Conservation (phyloP, 495 filamentous ascomycete genomes). For the Cryomyces antarcticus region DNA sequence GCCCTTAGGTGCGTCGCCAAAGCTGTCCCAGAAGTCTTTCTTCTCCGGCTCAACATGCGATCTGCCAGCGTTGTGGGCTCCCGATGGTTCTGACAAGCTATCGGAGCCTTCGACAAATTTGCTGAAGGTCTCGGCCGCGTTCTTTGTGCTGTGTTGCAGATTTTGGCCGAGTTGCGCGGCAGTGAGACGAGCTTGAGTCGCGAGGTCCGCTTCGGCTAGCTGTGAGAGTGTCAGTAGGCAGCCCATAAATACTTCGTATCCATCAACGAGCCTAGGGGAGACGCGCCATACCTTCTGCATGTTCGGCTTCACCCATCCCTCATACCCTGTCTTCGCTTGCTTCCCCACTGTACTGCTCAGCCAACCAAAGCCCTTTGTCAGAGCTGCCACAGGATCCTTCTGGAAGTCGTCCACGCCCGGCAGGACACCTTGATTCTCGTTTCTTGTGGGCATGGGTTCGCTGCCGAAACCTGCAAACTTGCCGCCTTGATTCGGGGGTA, state of each 20-base stretch:
- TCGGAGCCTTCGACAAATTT: conserved; percentile 60
- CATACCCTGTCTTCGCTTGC: conserved; percentile 73
- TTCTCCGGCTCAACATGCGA: conserved; percentile 33
- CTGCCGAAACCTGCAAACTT: conserved; percentile 86
- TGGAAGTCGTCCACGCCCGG: conserved; percentile 67
- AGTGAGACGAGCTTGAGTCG: conserved; percentile 54
- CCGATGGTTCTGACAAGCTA: not conserved
- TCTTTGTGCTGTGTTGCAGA: conserved; percentile 22
- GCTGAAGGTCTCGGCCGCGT: conserved; percentile 32
- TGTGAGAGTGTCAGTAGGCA: conserved; percentile 14
- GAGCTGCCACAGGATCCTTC: conserved; percentile 69
- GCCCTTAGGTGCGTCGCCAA: conserved; percentile 14
- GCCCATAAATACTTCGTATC: not conserved
- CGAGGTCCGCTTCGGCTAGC: conserved; percentile 75
- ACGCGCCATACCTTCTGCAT: conserved; percentile 48
- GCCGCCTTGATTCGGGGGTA: conserved; percentile 76
- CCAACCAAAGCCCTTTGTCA: conserved; percentile 90
- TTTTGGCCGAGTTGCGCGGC: conserved; percentile 45
- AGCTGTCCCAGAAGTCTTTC: conserved; percentile 45
- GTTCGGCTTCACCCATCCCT: conserved; percentile 75
- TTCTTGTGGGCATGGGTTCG: conserved; percentile 27
- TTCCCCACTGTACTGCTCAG: conserved; percentile 70
- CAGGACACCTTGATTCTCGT: conserved; percentile 15
- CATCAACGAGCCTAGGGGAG: not conserved
- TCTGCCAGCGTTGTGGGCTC: too few relatives aligned